Evolutionary conservation across 2,329 filamentous ascomycete genomes (phyloP), one percentile per base, ranked within the genome.

Genomic region (Pseudocercospora crystallina): DNA sequence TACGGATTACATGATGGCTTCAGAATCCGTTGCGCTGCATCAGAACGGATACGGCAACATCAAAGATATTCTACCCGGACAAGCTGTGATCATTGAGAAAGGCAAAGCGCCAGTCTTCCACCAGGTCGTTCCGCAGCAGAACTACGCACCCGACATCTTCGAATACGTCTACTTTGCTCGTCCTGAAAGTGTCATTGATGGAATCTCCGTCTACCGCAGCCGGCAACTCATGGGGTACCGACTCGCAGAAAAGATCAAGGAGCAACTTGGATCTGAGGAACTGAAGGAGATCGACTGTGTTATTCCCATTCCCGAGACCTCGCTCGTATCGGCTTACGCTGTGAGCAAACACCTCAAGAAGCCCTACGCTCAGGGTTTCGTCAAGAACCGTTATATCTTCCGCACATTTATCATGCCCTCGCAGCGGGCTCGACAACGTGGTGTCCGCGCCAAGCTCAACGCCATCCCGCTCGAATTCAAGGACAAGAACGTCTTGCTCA

Each of bases 331-430:
- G 1, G 90, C 90, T 2, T 82, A 87, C 8, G 83, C 81, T 41
- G 80, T 95, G 20, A 86, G 90, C n/a, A 81, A 85, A 63, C 78
- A 82, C 35, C 78, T 96, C 13, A 80, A 83, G 60, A 90, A 89
- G 68, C 87, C 87, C 1, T 90, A 87, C 64, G 85, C 81, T 51
- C 87, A 89, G 65, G 90, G 85, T 2, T 92, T 95, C 62, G 85
- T 95, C 58, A 95, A 94, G 78, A 95, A 95, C 71, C 81, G 89
- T 45, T 95, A 95, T 68, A 86, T 95, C 53, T 90, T 89, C 78
- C 82, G 89, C 43, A 95, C 89, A 1, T 94, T 92, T 69, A 92
- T 90, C 66, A 87, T 89, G 85, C 85, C 91, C 1, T 87, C 86
- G 26, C 91, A 96, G 69, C 83, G 83, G 60, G 81, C 84, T 13